Base-by-base conservation (phyloP, 495 filamentous ascomycete species). In the Penicillium verhagenii region DNA sequence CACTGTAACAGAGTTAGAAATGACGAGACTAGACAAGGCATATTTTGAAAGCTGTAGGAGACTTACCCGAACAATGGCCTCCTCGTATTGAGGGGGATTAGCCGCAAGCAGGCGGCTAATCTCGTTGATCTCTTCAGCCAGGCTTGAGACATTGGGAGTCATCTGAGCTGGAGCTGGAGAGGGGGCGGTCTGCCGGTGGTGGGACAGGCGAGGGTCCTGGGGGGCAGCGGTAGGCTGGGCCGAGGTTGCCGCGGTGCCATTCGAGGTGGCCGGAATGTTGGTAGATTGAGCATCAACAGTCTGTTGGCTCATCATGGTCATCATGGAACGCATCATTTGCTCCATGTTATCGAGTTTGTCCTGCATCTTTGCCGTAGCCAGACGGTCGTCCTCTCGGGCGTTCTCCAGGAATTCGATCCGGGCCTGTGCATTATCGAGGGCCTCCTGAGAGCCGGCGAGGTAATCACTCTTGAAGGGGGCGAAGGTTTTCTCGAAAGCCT, bases 341-440 rank as follows among this genome's bases (percentile, higher is more conserved):
- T 86, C 87, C 56, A 98, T 81, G 58, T 92, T 83, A 43, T 96
- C 90, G 53, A 97, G 89, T 76, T 96, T 96, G 28, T 74, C 76
- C 26, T 78, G 10, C 23, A 23, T 96, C 26, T 74, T 75, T 25
- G 78, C 6, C 13, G 42, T 19, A 14, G 23, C 10, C 5, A 4
- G 4, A 7, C 42, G 78, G 58, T 96, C 92, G 20, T 78, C 76
- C 18, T 82, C 79, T 39, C 84, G 88, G 64, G 86, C 84, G n/a
- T 74, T 64, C 60, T 96, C 88, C 18, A 86, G 77, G 20, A 82
- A 76, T 49, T 81, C 79, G 45, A 90, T 74, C 59, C 86, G 82
- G 37, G 82, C 79, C 31, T 79, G 72, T 42, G 42, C 42, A 6
- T 45, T 23, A 14, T 45, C 13, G 8, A 9, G 18, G 13, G 42